Evolutionary conservation across 2,329 filamentous ascomycete genomes (phyloP), one percentile per base, ranked within the genome.

Genomic region (Sordariomycetes sp.): DNA sequence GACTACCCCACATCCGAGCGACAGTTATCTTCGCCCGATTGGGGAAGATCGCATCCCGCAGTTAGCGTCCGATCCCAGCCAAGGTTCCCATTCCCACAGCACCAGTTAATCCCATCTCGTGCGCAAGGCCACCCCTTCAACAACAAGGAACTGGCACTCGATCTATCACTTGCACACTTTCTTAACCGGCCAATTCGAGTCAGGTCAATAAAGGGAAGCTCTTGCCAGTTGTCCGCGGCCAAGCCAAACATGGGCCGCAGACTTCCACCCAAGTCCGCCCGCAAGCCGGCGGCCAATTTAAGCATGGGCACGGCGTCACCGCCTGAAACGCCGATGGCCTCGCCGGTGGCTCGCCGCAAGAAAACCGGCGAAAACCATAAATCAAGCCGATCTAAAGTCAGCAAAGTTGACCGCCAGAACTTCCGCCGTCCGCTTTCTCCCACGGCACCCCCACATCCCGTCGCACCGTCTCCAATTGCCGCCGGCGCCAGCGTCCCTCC

Each of bases 281-380:
- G 56, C 24, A 37, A 53, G 48, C 22, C 51, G 35, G 51, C 57
- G 28, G 37, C 57, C 18, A 48, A 54, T 35, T 34, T 54, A 12
- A 48, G 54, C 34, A 28, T 58, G 32, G 53, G 53, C 16, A 54
- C 58, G 28, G 40, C 58, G 28, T 59, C 58, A 22, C 58, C 58
- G 22, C 58, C 58, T 24, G 53, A 59, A 54, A 59, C 58, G 4
- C 58, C 58, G 28, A 59, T 59, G 22, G 18, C 53, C 11, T 59
- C 58, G 11, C 58, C 58, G 40, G 25, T 28, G 11, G 18, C 25
- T n/a, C 51, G 37, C 43, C 57, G 55, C 32, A 52, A 52, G 48
- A n/a, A 22, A 28, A 57, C 40, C 46, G 37, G 34, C 20, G 40
- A 37, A 32, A 50, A 50, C 46, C 5, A 20, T 24, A 22, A 50